Conservation (phyloP, 2,329 filamentous ascomycete species). For the Hypomyces perniciosus region DNA sequence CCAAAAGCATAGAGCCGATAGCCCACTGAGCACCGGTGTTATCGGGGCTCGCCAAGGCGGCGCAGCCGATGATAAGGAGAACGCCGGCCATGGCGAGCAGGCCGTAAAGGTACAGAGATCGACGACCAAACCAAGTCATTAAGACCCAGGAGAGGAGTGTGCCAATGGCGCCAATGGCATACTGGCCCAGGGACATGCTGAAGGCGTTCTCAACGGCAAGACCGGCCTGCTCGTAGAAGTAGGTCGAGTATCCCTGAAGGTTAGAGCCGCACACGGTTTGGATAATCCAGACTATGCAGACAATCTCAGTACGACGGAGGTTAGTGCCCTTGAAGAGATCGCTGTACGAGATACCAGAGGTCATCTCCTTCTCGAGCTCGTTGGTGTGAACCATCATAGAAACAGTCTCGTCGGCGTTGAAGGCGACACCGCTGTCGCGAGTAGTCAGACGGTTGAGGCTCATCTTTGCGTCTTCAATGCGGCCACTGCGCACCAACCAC, state of each 20-base stretch:
- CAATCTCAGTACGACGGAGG: conserved; percentile 41
- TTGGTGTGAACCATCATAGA: conserved; percentile 48
- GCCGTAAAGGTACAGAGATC: conserved; percentile 39
- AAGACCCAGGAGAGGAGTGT: conserved; percentile 41
- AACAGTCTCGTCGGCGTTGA: conserved; percentile 39
- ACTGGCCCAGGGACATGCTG: conserved; percentile 36
- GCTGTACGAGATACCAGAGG: conserved; percentile 35
- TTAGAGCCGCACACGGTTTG: conserved; percentile 35
- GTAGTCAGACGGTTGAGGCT: conserved; percentile 35
- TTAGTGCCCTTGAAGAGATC: conserved; percentile 45
- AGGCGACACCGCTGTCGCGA: conserved; percentile 28
- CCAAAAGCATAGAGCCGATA: conserved; percentile 39
- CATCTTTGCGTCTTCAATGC: conserved; percentile 32
- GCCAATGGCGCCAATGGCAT: conserved; percentile 39
- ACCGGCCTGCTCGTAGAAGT: conserved; percentile 40
- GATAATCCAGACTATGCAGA: conserved; percentile 37
- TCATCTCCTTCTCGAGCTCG: conserved; percentile 37
- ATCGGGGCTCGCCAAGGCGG: conserved; percentile 48
- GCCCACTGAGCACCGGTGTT: conserved; percentile 42
- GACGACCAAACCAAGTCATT: conserved; percentile 38
- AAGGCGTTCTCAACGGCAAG: conserved; percentile 33
- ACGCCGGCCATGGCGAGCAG: conserved; percentile 42
- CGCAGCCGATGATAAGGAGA: conserved; percentile 40
- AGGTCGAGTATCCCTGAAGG: conserved; percentile 53
- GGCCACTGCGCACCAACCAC: conserved; percentile 40